A percentile compares a stretch with the other conserved stretches of the same genome.
Conservation (phyloP, 2,329 filamentous ascomycete species). For the Cladorrhinum sp. region DNA sequence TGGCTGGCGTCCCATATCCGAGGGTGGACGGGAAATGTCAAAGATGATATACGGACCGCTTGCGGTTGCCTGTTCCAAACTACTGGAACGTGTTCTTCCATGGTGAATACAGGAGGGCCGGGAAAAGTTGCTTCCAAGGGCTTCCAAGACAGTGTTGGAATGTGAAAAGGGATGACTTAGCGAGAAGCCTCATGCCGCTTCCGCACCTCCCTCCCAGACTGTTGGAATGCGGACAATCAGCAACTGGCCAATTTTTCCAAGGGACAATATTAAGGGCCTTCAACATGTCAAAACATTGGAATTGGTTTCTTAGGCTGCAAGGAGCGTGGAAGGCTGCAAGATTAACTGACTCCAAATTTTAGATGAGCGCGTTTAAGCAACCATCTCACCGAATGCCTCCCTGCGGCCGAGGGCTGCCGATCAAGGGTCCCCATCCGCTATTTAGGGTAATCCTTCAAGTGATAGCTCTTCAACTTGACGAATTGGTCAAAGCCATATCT, state of each 20-base stretch:
- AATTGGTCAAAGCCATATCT: constrained; percentile 93
- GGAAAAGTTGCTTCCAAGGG: neutral
- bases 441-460: constrained; percentile 78
- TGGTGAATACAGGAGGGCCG: neutral
- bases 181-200: constrained; percentile 13
- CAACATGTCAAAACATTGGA: constrained; percentile 1
- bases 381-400: constrained; percentile 21
- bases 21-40: constrained; percentile 18
- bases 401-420: constrained; percentile 13
- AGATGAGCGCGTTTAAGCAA: constrained; percentile 12
- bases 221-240: constrained; percentile 23
- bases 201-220: constrained; percentile 19
- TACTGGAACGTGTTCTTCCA: constrained; percentile 17
- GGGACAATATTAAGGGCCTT: constrained; percentile 17
- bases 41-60: constrained; percentile 18
- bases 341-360: constrained; percentile 16
- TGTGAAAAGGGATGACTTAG: constrained; percentile 13
- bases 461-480: constrained; percentile 92
- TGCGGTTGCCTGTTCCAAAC: constrained; percentile 14
- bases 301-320: constrained; percentile 4
- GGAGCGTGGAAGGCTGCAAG: neutral
- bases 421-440: constrained; percentile 31
- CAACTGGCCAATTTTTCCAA: constrained; percentile 1
- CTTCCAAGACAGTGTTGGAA: constrained; percentile 16
- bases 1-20: constrained; percentile 7